Base-by-base conservation (phyloP, 2,329 filamentous ascomycete species). In the Nemania sp. region DNA sequence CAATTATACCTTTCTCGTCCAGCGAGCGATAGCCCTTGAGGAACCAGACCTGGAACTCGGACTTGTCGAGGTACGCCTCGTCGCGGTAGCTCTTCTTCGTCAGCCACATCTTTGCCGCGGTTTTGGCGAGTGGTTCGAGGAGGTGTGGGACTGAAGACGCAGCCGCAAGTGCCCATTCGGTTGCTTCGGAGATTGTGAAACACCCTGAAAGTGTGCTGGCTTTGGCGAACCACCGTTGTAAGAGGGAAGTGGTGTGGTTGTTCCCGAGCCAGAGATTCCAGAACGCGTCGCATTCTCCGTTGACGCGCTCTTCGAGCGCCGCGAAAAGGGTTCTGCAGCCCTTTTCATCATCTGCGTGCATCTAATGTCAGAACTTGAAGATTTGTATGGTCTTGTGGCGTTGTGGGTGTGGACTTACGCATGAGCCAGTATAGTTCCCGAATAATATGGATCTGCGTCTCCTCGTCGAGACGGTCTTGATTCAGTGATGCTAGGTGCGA, bases 371-470 rank as follows among this genome's bases (percentile, higher is more conserved):
- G 33, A 7, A 15, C n/a, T n/a, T n/a, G n/a, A n/a, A n/a, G n/a
- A n/a, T n/a, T n/a, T n/a, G n/a, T n/a, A n/a, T n/a, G n/a, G n/a
- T n/a, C n/a, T n/a, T n/a, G n/a, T n/a, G n/a, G n/a, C n/a, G n/a
- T n/a, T n/a, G n/a, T n/a, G n/a, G n/a, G n/a, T n/a, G n/a, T n/a
- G 11, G 17, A 3, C 44, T 48, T 48, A 48, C 44, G 44, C 22
- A 48, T 48, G 9, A 48, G 15, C 44, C 44, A 48, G n/a, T 48
- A 48, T 20, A 48, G 23, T 9, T 48, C 44, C 30, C 44, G 33
- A 15, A 48, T 23, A 30, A 48, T 48, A 39, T 37, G 44, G 6
- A 28, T 31, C 3, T 48, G 23, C 12, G 33, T 48, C 12, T 30
- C 6, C 11, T 48, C 33, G 7, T 48, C 44, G 15, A 48, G 33